These are phyloP conservation scores for Xylaria sp. DNA, from an alignment of 2,329 filamentous ascomycete genomes.

Conservation along the genomic window DNA sequence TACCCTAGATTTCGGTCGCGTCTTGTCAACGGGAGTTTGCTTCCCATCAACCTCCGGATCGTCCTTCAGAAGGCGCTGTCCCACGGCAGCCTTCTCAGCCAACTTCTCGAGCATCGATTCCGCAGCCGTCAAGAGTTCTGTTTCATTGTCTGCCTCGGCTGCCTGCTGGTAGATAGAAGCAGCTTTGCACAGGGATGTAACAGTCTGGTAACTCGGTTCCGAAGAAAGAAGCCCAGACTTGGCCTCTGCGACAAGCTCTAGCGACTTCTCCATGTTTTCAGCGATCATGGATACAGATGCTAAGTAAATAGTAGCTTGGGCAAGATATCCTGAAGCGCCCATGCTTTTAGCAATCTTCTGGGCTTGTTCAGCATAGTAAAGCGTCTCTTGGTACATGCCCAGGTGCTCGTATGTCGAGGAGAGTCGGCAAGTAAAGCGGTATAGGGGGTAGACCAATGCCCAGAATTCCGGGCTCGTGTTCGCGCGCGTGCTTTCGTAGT, in stretches of 20 bases:
- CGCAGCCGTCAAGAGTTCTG: conserved; percentile 42
- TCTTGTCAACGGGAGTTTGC: conserved; percentile 33
- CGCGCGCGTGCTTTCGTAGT: conserved; percentile 20
- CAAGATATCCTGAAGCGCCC: conserved; percentile 53
- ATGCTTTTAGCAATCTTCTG: conserved; percentile 68
- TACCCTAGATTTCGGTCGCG: conserved; percentile 20
- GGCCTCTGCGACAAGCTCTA: conserved; percentile 49
- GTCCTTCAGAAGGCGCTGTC: conserved; percentile 8
- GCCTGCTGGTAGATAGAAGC: conserved; percentile 51
- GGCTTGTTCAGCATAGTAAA: conserved; percentile 83
- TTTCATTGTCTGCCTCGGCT: conserved; percentile 41
- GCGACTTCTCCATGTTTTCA: conserved; percentile 54
- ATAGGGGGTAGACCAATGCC: conserved; percentile 69
- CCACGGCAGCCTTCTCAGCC: conserved; percentile 25
- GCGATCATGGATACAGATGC: conserved; percentile 52
- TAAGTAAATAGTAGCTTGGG: conserved; percentile 50
- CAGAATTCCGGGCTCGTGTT: conserved; percentile 66
- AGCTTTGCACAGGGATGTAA: conserved; percentile 49
- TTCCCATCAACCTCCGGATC: conserved; percentile 37
- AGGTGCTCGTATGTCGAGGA: conserved; percentile 75
- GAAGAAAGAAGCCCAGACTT: conserved; percentile 45
- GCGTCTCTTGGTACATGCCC: conserved; percentile 80
- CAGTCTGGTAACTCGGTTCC: conserved; percentile 40
- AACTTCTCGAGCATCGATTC: conserved; percentile 41
- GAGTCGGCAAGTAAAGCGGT: conserved; percentile 65